Base-by-base conservation (phyloP, 192 early-diverging fungal genomes). In the Backusella sp. region DNA sequence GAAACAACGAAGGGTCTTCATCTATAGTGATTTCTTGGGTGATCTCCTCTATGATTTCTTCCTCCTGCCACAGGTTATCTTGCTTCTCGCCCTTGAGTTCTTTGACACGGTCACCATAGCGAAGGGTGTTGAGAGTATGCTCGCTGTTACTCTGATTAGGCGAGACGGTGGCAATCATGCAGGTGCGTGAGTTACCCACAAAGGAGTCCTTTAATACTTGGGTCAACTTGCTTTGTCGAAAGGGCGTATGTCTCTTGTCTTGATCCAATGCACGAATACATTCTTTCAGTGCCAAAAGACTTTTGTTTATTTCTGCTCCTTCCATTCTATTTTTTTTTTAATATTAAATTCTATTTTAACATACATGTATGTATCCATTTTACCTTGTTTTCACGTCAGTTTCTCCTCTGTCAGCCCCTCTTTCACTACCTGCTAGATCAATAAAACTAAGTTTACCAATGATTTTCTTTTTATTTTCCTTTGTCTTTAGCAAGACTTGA, bases 231-330 rank as follows among this genome's bases (percentile, higher is more conserved):
- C 92, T 94, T 80, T 98, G 96, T 56, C 98, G 89, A 88, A 98
- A 99, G 3, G 98, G 98, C 39, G 95, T 96, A 81, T 99, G 98
- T 65, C 91, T 93, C 73, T 96, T 97, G 74, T 94, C 94, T 77
- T 96, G 92, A 78, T 98, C 98, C 46, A 98, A 81, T 1, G 98
- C 96, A 68, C 97, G 92, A 83, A 99, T 99, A 76, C 97, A 98
- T 78, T 98, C 97, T 82, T 99, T 98, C 74, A 99, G 83, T 0
- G 98, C 98, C 70, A 99, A 84, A 76, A 99, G 86, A 80, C 95
- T 96, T 83, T 98, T 98, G 88, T 99, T 99, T 86, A 99, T 99
- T 85, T 99, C 97, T 1, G 97, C 94, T 15, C 97, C 98, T 79
- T 99, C 98, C 96, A 97, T 97, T 79, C 95, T 90, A 79, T n/a